Percentiles rank a stretch among this genome's conserved stretches.
phyloP scores from a whole-genome alignment of 768 basidiomycete genomes.

The Pleurotus sapidus region DNA sequence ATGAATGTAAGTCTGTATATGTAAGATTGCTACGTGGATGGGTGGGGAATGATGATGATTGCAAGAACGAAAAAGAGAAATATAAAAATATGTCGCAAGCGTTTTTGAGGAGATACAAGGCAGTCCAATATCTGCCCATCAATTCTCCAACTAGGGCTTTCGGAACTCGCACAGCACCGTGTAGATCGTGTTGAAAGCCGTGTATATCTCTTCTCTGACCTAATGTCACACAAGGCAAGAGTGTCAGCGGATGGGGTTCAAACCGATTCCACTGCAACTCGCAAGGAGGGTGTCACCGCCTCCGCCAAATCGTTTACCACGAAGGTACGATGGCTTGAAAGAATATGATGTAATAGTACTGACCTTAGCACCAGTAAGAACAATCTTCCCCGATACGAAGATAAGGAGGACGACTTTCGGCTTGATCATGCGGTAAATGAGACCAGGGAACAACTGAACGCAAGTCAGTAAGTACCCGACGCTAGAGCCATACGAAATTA shows the following conservation, averaged over 20 bases:
- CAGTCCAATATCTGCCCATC: constrained; percentile 49
- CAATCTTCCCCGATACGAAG: constrained; percentile 99
- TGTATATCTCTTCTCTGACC: constrained; percentile 99
- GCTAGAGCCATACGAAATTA: constrained; percentile 9
- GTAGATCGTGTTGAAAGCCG: constrained; percentile 99
- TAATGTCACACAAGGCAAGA: constrained; percentile 28
- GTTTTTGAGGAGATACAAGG: constrained; percentile 24
- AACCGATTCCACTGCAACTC: constrained; percentile 39
- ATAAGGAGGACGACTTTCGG: constrained; percentile 98
- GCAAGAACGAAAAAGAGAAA: constrained; percentile 24
- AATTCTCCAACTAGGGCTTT: constrained; percentile 50
- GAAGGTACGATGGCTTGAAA: constrained; percentile 12
- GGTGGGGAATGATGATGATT: constrained; percentile 37
- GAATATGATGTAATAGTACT: constrained; percentile 24
- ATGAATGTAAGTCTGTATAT: not conserved
- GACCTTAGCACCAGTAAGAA: constrained; percentile 98
- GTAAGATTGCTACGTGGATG: constrained; percentile 8
- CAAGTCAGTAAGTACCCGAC: not conserved
- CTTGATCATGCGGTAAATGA: constrained; percentile 99
- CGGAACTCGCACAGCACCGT: constrained; percentile 95
- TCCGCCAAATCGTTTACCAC: constrained; percentile 26
- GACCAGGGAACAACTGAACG: constrained; percentile 91
- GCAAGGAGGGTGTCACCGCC: not conserved
- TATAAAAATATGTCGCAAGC: constrained; percentile 24
- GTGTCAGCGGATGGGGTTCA: constrained; percentile 49